Conservation (phyloP, 2,329 filamentous ascomycete species). For the Alternaria tenuissima region DNA sequence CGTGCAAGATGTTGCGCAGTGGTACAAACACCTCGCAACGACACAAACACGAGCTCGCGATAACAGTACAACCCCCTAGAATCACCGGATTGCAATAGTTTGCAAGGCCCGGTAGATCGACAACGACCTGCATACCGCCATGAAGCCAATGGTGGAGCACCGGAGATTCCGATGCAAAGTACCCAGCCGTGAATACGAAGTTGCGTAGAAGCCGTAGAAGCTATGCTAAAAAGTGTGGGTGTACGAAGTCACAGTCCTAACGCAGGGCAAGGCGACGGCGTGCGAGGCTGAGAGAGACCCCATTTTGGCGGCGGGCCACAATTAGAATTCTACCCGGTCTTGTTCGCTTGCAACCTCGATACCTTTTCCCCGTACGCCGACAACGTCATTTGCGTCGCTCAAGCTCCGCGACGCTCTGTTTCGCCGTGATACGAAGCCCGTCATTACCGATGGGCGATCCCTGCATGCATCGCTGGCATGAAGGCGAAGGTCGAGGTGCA, state of each 20-base stretch:
- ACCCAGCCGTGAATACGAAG: neutral
- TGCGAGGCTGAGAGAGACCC: neutral
- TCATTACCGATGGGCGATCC: slow-evolving; percentile 2
- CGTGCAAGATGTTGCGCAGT: neutral
- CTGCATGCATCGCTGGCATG: slow-evolving; percentile 15
- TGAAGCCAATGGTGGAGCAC: neutral
- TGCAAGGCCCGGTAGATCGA: slow-evolving; percentile 1
- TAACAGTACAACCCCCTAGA: neutral
- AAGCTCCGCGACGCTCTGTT: slow-evolving; percentile 3
- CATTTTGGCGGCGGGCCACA: neutral
- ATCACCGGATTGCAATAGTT: neutral
- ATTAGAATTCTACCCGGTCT: neutral
- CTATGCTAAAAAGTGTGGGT: neutral
- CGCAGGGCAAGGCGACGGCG: neutral
- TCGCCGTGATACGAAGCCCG: neutral
- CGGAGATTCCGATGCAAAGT: neutral
- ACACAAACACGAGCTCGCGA: neutral
- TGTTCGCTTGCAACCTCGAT: neutral
- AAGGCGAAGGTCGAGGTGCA: neutral
- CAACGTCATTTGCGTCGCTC: slow-evolving; percentile 22
- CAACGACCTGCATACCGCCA: neutral
- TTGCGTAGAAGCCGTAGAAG: neutral
- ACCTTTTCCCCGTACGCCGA: neutral
- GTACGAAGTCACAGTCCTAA: neutral
- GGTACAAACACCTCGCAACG: neutral